Evolutionary conservation across 73 alveolate species (phyloP).

Genomic region (Paramecium sexaurelia): DNA sequence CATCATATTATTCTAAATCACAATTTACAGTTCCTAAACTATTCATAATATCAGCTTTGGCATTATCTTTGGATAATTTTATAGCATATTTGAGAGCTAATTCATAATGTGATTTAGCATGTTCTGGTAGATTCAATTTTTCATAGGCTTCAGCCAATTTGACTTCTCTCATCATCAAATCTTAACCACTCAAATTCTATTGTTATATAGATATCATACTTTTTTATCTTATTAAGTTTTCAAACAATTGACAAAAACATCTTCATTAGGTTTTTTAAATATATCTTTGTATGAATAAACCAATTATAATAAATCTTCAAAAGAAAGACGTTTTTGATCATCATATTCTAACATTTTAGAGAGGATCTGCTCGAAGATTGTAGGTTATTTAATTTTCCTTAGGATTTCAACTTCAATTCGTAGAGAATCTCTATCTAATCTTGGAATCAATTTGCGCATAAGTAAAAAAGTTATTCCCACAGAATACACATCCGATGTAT

Average conservation of each 20-base stretch:
- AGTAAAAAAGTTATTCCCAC: not conserved
- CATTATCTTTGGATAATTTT: not conserved
- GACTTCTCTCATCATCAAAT: constrained; percentile 39
- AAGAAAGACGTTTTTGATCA: not conserved
- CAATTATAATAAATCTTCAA: not conserved
- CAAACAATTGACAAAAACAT: constrained; percentile 31
- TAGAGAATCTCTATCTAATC: constrained; percentile 26
- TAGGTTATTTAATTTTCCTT: not conserved
- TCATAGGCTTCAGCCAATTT: constrained; percentile 38
- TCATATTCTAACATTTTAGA: constrained; percentile 18
- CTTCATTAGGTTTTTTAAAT: constrained; percentile 47
- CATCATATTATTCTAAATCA: constrained; percentile 14
- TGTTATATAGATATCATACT: not conserved
- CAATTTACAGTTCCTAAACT: constrained; percentile 47
- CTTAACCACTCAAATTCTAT: not conserved
- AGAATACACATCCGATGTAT: constrained; percentile 22
- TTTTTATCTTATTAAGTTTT: constrained; percentile 20
- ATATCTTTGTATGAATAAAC: not conserved
- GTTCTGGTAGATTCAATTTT: constrained; percentile 29
- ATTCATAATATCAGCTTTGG: constrained; percentile 18
- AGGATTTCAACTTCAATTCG: not conserved
- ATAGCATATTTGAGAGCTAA: constrained; percentile 5
- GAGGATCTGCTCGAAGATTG: not conserved
- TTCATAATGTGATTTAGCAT: constrained; percentile 47
- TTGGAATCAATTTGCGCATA: not conserved